Evolutionary conservation across 345 rosid genomes (phyloP), one percentile per base, ranked within the genome.

Genomic region (Dovyalis caffra): DNA sequence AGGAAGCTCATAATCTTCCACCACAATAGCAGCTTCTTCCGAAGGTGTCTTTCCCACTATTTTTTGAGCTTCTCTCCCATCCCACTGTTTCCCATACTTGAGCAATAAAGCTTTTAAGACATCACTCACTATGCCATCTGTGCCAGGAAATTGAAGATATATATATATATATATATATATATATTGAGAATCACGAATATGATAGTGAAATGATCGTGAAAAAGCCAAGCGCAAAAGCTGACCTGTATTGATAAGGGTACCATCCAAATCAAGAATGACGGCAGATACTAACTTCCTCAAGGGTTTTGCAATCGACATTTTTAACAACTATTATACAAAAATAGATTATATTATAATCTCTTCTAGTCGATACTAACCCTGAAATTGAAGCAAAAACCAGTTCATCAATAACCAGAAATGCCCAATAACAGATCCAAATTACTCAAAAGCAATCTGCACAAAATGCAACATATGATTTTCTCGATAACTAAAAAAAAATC

Each of bases 71-170:
- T 95, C 97, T 84, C 97, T 92, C 38, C 97, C 97, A 77, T 95
- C 99, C 99, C 99, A 95, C 60, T 90, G 81, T 61, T 92, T 95
- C 67, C 97, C 97, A 79, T 88, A 91, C 79, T 86, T 95, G 56
- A 78, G 80, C 82, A 95, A 68, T 77, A 74, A 80, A 21, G 77
- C 84, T 80, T 86, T 92, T 80, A 92, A 83, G 61, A 95, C 81
- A 45, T 91, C 91, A n/a, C 37, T 12, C 25, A 66, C 66, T 0
- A 74, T 40, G 32, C 74, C 79, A 76, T 69, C 79, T 76, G 43
- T 34, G 37, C 66, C 61, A 77, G 7, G n/a, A 58, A 45, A 71
- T 6, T 18, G 25, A 47, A 69, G 33, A 66, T 8, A 73, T 32
- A 33, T 2, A n/a, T 3, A 3, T 23, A 4, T 2, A 10, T 40